Conservation (phyloP, 2,329 filamentous ascomycete genomes). For the Blastomyces emzantsi region DNA sequence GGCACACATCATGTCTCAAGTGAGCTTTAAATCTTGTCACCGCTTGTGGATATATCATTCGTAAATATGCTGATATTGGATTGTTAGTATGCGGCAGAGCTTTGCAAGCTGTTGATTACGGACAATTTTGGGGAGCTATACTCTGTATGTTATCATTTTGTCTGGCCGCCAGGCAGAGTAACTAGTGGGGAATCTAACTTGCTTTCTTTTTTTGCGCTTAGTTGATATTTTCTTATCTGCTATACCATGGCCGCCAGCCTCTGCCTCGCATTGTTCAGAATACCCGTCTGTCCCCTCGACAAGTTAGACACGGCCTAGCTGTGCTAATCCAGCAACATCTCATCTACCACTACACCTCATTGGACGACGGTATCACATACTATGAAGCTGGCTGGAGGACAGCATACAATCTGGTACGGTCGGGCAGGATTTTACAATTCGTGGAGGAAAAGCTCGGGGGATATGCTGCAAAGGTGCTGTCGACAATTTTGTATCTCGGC, state of each 20-base stretch:
- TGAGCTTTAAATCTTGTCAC: conserved; percentile 31
- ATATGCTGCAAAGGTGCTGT: conserved; percentile 64
- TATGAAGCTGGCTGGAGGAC: conserved; percentile 78
- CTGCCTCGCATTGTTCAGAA: conserved; percentile 60
- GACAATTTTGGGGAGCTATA: conserved; percentile 88
- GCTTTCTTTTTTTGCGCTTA: conserved; percentile 31
- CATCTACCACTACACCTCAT: conserved; percentile 60
- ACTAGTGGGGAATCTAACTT: conserved; percentile 1
- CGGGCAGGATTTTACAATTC: conserved; percentile 70
- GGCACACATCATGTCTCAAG: conserved; percentile 43
- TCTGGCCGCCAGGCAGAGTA: conserved; percentile 11
- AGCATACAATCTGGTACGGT: conserved; percentile 73
- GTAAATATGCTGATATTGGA: conserved; percentile 18
- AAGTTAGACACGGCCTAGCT: conserved; percentile 71
- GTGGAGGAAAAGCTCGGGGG: conserved; percentile 64
- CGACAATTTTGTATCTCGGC: conserved; percentile 66
- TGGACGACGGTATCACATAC: conserved; percentile 54
- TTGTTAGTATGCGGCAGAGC: conserved; percentile 63
- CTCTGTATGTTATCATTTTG: conserved; percentile 53
- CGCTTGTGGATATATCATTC: conserved; percentile 17
- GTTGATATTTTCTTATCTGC: conserved; percentile 75
- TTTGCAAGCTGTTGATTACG: conserved; percentile 80
- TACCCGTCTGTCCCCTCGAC: conserved; percentile 62
- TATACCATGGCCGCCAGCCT: conserved; percentile 68
- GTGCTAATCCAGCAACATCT: conserved; percentile 86